Evolutionary conservation across 495 filamentous ascomycete species (phyloP).

Genomic region (Xanthoparmelia taractica): DNA sequence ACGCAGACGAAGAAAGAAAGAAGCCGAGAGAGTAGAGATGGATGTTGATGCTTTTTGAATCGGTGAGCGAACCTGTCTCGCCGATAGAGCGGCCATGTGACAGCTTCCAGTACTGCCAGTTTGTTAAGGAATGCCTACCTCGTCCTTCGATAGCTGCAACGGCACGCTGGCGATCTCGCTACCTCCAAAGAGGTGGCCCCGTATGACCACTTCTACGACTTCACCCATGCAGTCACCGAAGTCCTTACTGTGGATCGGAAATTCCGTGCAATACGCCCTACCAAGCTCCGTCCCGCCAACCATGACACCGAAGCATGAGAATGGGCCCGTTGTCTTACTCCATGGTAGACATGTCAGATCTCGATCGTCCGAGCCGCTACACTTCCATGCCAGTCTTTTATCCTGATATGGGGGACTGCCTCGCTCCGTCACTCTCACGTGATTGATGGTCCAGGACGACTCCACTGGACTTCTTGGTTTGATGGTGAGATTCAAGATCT

Average conservation of each 20-base stretch:
- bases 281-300: constrained; percentile 3
- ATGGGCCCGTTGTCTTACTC: constrained; percentile 10
- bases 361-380: not conserved
- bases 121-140: not conserved
- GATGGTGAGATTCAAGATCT: not conserved
- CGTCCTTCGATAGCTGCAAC: not conserved
- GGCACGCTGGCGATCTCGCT: not conserved
- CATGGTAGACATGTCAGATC: not conserved
- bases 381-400: constrained; percentile 2
- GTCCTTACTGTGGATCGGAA: constrained; percentile 2
- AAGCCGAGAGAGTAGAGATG: not conserved
- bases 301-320: constrained; percentile 4
- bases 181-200: not conserved
- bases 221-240: not conserved
- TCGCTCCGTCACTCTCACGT: not conserved
- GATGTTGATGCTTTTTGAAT: not conserved
- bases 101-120: not conserved
- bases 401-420: not conserved
- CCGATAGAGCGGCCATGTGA: not conserved
- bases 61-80: not conserved
- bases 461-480: not conserved
- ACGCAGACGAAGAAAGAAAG: not conserved
- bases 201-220: not conserved
- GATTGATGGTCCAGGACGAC: not conserved
- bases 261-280: not conserved